phyloP scores from a whole-genome alignment of 768 basidiomycete species.

The Roridomyces roridus region DNA sequence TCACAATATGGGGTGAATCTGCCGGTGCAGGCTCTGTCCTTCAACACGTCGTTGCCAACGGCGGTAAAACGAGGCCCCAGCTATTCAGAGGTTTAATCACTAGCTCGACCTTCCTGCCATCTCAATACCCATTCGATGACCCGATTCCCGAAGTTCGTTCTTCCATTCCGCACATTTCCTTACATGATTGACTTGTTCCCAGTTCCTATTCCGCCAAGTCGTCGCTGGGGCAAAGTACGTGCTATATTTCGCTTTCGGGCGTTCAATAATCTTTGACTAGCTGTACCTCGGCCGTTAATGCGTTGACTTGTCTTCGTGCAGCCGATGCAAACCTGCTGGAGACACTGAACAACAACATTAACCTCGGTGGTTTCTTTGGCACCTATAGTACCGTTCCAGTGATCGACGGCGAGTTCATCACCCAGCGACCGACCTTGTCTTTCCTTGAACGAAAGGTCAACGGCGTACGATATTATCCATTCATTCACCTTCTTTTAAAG shows the following conservation, averaged over 20 bases:
- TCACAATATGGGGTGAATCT: slow-evolving; percentile 26
- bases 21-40: slow-evolving; percentile 37
- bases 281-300: slow-evolving; percentile 20
- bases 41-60: slow-evolving; percentile 37
- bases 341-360: slow-evolving; percentile 30
- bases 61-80: slow-evolving; percentile 34
- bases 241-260: neutral
- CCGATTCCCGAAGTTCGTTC: neutral
- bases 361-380: slow-evolving; percentile 28
- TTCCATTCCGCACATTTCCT: neutral
- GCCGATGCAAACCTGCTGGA: slow-evolving; percentile 27
- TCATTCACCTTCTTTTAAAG: no score
- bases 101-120: slow-evolving; percentile 35
- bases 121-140: slow-evolving; percentile 37
- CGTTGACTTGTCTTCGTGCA: slow-evolving; percentile 22
- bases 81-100: slow-evolving; percentile 36
- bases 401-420: slow-evolving; percentile 40
- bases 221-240: slow-evolving; percentile 24
- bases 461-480: slow-evolving; percentile 31
- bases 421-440: slow-evolving; percentile 35
- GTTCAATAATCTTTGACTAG: no score
- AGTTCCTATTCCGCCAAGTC: slow-evolving; percentile 24
- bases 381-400: slow-evolving; percentile 37
- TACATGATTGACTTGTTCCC: neutral
- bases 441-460: slow-evolving; percentile 33